Evolutionary conservation across 768 basidiomycete genomes (phyloP).

Genomic region (Phanerochaete carnosa): DNA sequence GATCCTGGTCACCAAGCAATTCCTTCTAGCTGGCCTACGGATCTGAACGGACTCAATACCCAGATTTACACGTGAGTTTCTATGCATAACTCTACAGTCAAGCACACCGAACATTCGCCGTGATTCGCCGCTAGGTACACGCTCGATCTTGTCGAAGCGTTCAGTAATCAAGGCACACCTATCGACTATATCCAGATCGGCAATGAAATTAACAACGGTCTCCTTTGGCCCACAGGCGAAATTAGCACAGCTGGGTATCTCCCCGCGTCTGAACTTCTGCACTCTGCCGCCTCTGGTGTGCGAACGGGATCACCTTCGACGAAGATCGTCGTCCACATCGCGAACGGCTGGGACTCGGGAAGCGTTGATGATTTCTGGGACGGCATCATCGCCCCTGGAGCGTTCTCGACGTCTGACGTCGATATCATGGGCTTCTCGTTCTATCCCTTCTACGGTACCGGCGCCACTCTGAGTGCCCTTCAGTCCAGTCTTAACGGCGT

Average conservation of each 20-base stretch:
- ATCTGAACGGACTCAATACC: slow-evolving; percentile 49
- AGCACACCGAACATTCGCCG: not conserved
- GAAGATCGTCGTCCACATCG: slow-evolving; percentile 56
- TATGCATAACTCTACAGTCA: not conserved
- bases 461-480: slow-evolving; percentile 51
- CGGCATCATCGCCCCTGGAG: slow-evolving; percentile 49
- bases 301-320: slow-evolving; percentile 39
- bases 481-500: slow-evolving; percentile 32
- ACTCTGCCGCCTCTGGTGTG: slow-evolving; percentile 56
- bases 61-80: slow-evolving; percentile 47
- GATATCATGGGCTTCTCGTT: slow-evolving; percentile 64
- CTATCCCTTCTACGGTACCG: slow-evolving; percentile 61
- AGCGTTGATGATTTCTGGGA: slow-evolving; percentile 47
- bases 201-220: slow-evolving; percentile 64
- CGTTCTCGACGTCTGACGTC: slow-evolving; percentile 45
- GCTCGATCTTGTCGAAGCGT: slow-evolving; percentile 45
- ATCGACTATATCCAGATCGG: slow-evolving; percentile 46
- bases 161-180: slow-evolving; percentile 50
- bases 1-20: slow-evolving; percentile 62
- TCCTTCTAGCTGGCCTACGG: slow-evolving; percentile 52
- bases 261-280: slow-evolving; percentile 53
- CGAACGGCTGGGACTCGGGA: slow-evolving; percentile 56
- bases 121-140: slow-evolving; percentile 42
- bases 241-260: slow-evolving; percentile 51
- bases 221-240: slow-evolving; percentile 58